Evolutionary conservation across 306 rosid species (phyloP).

Genomic region (Alnus rubra): DNA sequence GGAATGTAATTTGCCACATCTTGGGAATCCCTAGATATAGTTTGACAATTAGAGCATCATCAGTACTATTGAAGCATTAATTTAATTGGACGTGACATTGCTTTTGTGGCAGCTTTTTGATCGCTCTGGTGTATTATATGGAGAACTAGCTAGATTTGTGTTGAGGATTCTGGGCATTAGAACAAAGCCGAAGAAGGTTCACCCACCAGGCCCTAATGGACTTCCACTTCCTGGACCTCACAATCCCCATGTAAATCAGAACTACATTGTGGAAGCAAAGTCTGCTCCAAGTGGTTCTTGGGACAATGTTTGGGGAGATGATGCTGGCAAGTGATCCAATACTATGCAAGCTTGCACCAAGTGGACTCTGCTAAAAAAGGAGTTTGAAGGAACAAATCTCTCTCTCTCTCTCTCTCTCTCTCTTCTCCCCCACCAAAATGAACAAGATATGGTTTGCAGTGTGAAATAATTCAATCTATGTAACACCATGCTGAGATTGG

Average conservation of each 20-base stretch:
- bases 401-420: constrained; percentile 12
- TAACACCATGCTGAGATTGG: constrained; percentile 18
- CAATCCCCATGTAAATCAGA: constrained; percentile 39
- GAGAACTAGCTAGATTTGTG: constrained; percentile 91
- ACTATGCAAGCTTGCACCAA: not conserved
- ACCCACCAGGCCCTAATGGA: constrained; percentile 63
- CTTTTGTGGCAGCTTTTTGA: constrained; percentile 69
- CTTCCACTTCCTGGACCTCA: constrained; percentile 50
- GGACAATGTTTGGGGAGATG: constrained; percentile 92
- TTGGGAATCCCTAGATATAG: not conserved
- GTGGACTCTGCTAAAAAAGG: constrained; percentile 9
- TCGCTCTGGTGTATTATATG: constrained; percentile 82
- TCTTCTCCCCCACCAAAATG: not conserved
- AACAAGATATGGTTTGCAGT: not conserved
- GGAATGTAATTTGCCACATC: not conserved
- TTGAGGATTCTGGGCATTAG: constrained; percentile 73
- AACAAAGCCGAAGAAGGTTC: constrained; percentile 53
- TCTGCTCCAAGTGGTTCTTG: constrained; percentile 70
- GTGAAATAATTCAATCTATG: not conserved
- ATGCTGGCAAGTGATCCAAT: constrained; percentile 36
- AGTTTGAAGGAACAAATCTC: constrained; percentile 7
- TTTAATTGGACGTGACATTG: constrained; percentile 23
- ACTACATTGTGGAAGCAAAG: constrained; percentile 66
- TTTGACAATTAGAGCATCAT: not conserved
- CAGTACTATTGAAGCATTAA: not conserved